Evolutionary conservation across 1,284 basidiomycete genomes (phyloP).

Genomic region (Irpex sp.): DNA sequence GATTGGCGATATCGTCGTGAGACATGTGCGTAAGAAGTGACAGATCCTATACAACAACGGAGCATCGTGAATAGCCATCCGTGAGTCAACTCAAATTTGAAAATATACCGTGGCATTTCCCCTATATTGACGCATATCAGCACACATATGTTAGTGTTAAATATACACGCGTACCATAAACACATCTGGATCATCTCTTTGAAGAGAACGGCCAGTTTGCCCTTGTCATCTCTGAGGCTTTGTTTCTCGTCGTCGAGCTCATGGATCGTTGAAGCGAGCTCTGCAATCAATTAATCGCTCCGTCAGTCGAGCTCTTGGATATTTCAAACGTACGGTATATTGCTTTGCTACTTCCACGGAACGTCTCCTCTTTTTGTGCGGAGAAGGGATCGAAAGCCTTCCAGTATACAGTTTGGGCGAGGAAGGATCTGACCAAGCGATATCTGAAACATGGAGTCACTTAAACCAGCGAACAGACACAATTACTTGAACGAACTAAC

Average conservation of each 20-base stretch:
- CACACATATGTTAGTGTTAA: background rate
- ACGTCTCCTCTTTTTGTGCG: constrained; percentile 78
- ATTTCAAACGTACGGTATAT: constrained; percentile 58
- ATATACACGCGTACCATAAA: constrained; percentile 55
- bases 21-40: constrained; percentile 81
- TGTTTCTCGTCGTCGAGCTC: constrained; percentile 54
- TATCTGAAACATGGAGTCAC: constrained; percentile 51
- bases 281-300: constrained; percentile 29
- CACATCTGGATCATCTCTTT: constrained; percentile 87
- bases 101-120: constrained; percentile 71
- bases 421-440: constrained; percentile 77
- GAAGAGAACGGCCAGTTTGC: constrained; percentile 65
- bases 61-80: background rate
- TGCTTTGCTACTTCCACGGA: constrained; percentile 75
- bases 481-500: constrained; percentile 32
- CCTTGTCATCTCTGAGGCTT: constrained; percentile 40
- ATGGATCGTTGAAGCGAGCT: constrained; percentile 67
- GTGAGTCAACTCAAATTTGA: background rate
- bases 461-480: background rate
- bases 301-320: background rate
- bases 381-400: constrained; percentile 83
- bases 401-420: constrained; percentile 75
- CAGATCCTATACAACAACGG: constrained; percentile 54
- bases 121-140: constrained; percentile 35
- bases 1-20: constrained; percentile 75